Evolutionary conservation across 495 filamentous ascomycete genomes (phyloP).

Genomic region (Thermothielavioides terrestris): DNA sequence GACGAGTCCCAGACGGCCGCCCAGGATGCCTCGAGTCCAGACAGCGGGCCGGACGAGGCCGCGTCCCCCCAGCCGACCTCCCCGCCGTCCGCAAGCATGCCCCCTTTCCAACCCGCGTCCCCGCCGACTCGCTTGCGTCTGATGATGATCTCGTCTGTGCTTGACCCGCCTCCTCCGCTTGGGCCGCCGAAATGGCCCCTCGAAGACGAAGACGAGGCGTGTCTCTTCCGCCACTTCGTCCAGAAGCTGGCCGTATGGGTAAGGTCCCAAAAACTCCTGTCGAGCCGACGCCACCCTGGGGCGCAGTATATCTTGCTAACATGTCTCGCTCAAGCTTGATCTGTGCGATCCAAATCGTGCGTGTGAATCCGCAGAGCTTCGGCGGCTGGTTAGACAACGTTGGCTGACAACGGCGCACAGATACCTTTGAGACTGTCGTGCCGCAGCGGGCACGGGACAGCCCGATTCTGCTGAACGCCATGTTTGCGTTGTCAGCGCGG

Average conservation of each 20-base stretch:
- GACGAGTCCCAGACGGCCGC: slow-evolving; percentile 19
- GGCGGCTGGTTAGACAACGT: background rate
- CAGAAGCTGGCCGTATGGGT: slow-evolving; percentile 43
- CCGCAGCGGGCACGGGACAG: slow-evolving; percentile 42
- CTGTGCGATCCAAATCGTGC: slow-evolving; percentile 41
- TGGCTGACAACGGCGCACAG: background rate
- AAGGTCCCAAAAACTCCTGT: slow-evolving; percentile 13
- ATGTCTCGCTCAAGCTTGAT: slow-evolving; percentile 38
- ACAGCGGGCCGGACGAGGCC: slow-evolving; percentile 12
- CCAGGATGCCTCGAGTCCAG: slow-evolving; percentile 16
- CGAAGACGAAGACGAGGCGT: slow-evolving; percentile 28
- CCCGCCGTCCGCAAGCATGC: background rate
- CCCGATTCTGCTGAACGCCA: slow-evolving; percentile 49
- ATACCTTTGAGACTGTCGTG: slow-evolving; percentile 47
- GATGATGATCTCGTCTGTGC: slow-evolving; percentile 3
- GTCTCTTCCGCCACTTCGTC: slow-evolving; percentile 41
- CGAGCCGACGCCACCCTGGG: too few relatives aligned
- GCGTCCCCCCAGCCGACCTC: slow-evolving; percentile 3
- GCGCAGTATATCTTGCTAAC: background rate
- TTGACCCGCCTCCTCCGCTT: background rate
- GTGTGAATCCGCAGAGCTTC: background rate
- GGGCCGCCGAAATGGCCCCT: slow-evolving; percentile 33
- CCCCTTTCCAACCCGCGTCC: slow-evolving; percentile 1
- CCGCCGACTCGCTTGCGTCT: slow-evolving; percentile 15
- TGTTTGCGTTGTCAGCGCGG: slow-evolving; percentile 49